Evolutionary conservation across 352 stramenopile species (phyloP), one percentile per base, ranked within the genome.

Genomic region (Globisporangium alternatum): DNA sequence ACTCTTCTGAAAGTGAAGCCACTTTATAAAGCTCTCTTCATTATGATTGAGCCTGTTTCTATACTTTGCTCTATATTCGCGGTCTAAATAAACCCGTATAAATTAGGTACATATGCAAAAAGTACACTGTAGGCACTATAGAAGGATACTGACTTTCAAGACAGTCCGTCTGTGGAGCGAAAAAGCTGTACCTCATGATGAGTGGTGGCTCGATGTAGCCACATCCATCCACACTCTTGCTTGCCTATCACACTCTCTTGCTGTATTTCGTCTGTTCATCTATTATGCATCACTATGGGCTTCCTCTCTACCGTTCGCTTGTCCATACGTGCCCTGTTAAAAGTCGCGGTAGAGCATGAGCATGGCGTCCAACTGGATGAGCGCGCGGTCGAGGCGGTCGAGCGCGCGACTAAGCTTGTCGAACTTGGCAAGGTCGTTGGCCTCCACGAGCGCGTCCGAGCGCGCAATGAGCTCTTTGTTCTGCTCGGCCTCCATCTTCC

Each of bases 331-430:
- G 17, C 33, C n/a, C 44, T 44, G 57, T 21, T 91, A 96, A 71
- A 96, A 96, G 66, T 96, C 83, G 44, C 86, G 83, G 66, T 91
- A 94, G 13, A 96, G 82, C 86, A 96, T 93, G 60, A 96, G 77
- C 86, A 95, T 95, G 52, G 74, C 75, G 69, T 96, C 88, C 41
- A 96, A 70, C 53, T 94, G 88, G 58, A 96, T 84, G 62, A 88
- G 77, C 43, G 82, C 81, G 56, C 88, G 86, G 70, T 96, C 88
- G 45, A 94, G 75, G 35, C 88, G 88, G 67, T 96, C 88, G 33
- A 96, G 77, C 19, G 86, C 82, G 45, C 85, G 86, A 56, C 88
- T 94, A 39, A 96, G 73, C 67, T 88, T 90, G 72, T 96, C 88
- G 53, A 96, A 96, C 62, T 92, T 92, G 62, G 86, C 84, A 21